Conservation (phyloP, 2,329 filamentous ascomycete genomes). For the Thyridium curvatum region DNA sequence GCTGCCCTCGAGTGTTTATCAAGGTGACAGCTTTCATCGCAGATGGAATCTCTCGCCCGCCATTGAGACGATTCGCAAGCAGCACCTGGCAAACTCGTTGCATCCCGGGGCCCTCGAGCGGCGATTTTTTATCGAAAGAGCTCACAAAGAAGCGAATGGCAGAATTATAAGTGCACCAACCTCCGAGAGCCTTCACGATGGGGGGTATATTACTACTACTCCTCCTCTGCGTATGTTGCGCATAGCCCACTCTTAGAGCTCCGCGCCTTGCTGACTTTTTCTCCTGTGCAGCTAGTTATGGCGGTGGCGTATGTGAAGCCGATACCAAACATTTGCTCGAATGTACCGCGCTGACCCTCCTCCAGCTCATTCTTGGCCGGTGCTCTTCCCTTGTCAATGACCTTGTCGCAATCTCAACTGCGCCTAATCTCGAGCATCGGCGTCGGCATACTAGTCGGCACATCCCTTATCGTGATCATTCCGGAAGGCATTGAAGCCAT, state of each 20-base stretch:
- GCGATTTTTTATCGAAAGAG: no score
- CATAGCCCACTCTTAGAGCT: neutral
- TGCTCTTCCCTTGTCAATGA: conserved; percentile 82
- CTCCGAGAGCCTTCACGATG: no score
- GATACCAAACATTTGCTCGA: neutral
- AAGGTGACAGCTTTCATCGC: no score
- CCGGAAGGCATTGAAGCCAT: conserved; percentile 93
- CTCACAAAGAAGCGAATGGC: no score
- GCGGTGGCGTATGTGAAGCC: conserved; percentile 44
- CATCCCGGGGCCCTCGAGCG: no score
- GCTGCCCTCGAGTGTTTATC: no score
- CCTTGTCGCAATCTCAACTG: conserved; percentile 78
- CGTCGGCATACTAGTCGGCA: conserved; percentile 89
- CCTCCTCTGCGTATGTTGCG: conserved; percentile 21
- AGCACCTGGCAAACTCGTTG: no score
- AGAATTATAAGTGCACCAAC: no score
- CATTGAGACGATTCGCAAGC: no score
- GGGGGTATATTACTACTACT: conserved; percentile 25
- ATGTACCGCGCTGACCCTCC: neutral
- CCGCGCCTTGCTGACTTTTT: conserved; percentile 9
- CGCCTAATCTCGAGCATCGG: conserved; percentile 88
- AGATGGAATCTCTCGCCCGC: no score
- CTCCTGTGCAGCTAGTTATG: conserved; percentile 44
- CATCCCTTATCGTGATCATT: conserved; percentile 93
- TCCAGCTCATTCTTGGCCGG: conserved; percentile 87